These are phyloP conservation scores for Chiua virens DNA, from an alignment of 768 basidiomycete genomes.

Conservation along the genomic window DNA sequence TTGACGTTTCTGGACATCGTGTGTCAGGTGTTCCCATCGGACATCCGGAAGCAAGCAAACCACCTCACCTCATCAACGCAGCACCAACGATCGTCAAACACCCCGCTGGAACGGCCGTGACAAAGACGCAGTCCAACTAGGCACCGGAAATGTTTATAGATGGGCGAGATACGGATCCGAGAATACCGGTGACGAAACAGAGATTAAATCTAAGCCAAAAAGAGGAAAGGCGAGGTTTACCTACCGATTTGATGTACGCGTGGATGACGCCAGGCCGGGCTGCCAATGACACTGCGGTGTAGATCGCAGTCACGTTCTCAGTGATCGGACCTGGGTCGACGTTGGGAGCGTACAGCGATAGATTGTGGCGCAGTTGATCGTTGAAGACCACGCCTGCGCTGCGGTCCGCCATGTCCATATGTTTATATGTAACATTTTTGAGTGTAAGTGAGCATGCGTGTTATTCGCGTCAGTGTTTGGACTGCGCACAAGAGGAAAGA, in stretches of 20 bases:
- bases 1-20: constrained; percentile 2
- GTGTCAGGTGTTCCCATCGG: too few relatives aligned
- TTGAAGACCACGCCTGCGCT: constrained; percentile 11
- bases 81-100: constrained; percentile 9
- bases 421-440: too few relatives aligned
- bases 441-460: too few relatives aligned
- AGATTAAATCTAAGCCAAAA: too few relatives aligned
- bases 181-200: too few relatives aligned
- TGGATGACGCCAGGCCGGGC: constrained; percentile 6
- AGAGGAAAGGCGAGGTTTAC: background rate
- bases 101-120: constrained; percentile 11
- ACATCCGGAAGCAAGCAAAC: too few relatives aligned
- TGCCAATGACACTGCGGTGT: constrained; percentile 1
- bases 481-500: background rate
- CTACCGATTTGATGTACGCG: constrained; percentile 13
- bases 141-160: too few relatives aligned
- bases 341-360: constrained; percentile 5
- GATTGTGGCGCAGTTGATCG: constrained; percentile 6
- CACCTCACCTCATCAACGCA: constrained; percentile 6
- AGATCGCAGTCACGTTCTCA: constrained; percentile 8
- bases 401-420: background rate
- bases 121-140: constrained; percentile 13
- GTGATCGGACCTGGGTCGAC: constrained; percentile 10
- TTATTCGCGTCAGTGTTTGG: background rate
- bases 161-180: too few relatives aligned